Conservation (phyloP, 1,284 basidiomycete genomes). For the Papiliotrema laurentii region DNA sequence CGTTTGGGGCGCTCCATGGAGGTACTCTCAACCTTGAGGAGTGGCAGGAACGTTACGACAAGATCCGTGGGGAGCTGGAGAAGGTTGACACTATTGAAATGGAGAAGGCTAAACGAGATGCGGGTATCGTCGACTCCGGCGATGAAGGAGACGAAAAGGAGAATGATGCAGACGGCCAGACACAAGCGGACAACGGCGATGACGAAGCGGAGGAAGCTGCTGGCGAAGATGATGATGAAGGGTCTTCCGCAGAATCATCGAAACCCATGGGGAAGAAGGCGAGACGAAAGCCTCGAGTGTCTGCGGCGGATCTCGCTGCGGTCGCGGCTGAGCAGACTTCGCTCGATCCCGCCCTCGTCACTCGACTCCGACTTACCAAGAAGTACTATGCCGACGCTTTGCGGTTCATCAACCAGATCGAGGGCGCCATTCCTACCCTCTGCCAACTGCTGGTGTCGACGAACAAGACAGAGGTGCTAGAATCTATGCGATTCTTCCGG, state of each 20-base stretch:
- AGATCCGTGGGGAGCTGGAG: conserved; percentile 56
- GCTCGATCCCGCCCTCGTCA: conserved; percentile 60
- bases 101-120: conserved; percentile 43
- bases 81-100: conserved; percentile 57
- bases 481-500: conserved; percentile 93
- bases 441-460: conserved; percentile 80
- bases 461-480: conserved; percentile 88
- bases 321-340: conserved; percentile 61
- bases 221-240: conserved; percentile 35
- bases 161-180: conserved; percentile 27
- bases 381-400: conserved; percentile 86
- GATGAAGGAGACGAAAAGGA: conserved; percentile 41
- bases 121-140: conserved; percentile 55
- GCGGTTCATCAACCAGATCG: conserved; percentile 77
- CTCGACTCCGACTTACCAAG: conserved; percentile 71
- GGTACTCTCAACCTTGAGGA: conserved; percentile 69
- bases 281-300: conserved; percentile 61
- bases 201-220: conserved; percentile 27
- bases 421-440: conserved; percentile 69
- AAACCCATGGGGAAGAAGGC: conserved; percentile 30
- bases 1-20: conserved; percentile 79
- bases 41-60: conserved; percentile 68
- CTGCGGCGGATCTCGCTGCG: conserved; percentile 57
- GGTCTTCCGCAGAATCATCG: conserved; percentile 27
- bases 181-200: conserved; percentile 44